Evolutionary conservation across 345 rosid species (phyloP).

Genomic region (Eucalyptus pumila): DNA sequence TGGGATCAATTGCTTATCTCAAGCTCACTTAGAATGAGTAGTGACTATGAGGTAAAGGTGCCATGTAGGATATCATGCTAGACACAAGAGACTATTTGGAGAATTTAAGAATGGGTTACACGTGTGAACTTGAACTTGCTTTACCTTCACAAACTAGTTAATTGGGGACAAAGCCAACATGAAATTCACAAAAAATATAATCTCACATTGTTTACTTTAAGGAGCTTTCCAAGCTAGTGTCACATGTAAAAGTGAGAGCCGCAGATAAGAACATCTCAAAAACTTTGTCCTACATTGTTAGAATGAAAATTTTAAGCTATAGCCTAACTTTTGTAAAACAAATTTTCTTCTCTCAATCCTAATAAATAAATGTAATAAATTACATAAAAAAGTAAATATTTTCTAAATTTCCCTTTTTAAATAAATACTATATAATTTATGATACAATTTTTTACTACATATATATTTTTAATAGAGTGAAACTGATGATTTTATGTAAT

Average conservation of each 20-base stretch:
- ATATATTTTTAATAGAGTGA: too few species aligned
- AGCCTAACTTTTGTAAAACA: neutral
- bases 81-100: neutral
- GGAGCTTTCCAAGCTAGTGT: neutral
- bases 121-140: neutral
- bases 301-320: neutral
- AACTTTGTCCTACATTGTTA: neutral
- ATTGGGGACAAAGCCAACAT: fast-evolving
- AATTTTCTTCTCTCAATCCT: neutral
- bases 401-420: neutral
- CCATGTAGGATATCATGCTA: neutral
- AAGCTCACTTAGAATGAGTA: neutral
- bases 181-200: neutral
- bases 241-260: neutral
- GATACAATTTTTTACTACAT: too few species aligned
- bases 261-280: neutral
- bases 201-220: neutral
- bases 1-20: neutral
- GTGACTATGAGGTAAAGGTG: neutral
- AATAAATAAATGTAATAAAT: neutral
- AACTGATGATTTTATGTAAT: fast-evolving
- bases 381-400: neutral
- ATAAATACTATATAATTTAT: neutral
- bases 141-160: neutral
- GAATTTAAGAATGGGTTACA: neutral